Conservation (phyloP, 1,139 yeast species). For the Nakaseomyces nivariensis region DNA sequence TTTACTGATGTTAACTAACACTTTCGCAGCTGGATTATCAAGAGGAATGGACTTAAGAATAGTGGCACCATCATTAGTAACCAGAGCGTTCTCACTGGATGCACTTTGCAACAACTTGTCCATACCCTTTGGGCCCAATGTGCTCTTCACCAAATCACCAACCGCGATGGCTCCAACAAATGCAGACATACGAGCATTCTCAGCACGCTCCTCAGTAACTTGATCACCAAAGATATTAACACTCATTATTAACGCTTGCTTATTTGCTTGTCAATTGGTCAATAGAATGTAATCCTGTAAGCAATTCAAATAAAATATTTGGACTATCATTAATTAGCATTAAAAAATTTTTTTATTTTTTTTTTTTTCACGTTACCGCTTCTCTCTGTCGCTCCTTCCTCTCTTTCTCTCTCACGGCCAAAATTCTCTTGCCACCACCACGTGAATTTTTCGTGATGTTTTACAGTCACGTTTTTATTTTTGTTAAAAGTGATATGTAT, state of each 20-base stretch:
- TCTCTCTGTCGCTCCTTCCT: too few species aligned
- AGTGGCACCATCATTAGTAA: conserved; percentile 98
- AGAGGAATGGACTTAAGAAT: conserved; percentile 88
- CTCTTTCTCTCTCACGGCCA: too few species aligned
- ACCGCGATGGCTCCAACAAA: conserved; percentile 99
- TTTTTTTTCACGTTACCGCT: too few species aligned
- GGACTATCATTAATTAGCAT: too few species aligned
- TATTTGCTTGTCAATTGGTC: too few species aligned
- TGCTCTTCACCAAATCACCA: conserved; percentile 91
- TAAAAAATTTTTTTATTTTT: too few species aligned
- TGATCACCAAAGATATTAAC: conserved; percentile 95
- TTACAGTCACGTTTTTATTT: too few species aligned
- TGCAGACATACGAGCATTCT: conserved; percentile 93
- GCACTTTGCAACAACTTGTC: conserved; percentile 89
- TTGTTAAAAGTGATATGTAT: too few species aligned
- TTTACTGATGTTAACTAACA: conserved; percentile 86
- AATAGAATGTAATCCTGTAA: too few species aligned
- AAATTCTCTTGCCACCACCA: background rate
- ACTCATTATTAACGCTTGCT: conserved; percentile 20
- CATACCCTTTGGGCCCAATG: conserved; percentile 98
- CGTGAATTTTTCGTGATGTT: background rate
- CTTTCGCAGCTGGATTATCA: conserved; percentile 98
- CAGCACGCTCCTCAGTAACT: conserved; percentile 95
- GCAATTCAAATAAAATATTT: too few species aligned
- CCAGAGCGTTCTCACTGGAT: conserved; percentile 63